phyloP scores from a whole-genome alignment of 1,139 yeast species.

The Casaregolazyma suthepensis region DNA sequence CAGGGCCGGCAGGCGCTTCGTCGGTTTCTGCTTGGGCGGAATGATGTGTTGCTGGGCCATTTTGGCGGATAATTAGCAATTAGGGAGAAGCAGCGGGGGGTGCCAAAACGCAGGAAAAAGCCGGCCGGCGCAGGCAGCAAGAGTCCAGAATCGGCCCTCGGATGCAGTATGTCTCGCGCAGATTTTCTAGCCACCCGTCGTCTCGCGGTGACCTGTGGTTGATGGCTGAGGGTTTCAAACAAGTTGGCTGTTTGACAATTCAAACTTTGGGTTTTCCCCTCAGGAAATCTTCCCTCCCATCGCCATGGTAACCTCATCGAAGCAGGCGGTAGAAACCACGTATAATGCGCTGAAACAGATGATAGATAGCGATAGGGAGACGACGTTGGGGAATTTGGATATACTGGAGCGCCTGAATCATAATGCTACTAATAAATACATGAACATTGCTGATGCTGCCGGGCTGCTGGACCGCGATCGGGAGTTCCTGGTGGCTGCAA shows the following conservation, averaged over 20 bases:
- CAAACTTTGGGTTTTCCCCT: not conserved
- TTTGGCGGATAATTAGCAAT: not conserved
- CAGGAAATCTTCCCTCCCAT: not conserved
- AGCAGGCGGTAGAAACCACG: slow-evolving; percentile 15
- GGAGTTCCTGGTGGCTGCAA: slow-evolving; percentile 15
- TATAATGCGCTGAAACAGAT: slow-evolving; percentile 20
- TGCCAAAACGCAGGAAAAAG: too few species aligned
- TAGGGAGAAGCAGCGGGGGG: not conserved
- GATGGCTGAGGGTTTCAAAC: not conserved
- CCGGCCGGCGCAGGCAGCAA: too few species aligned
- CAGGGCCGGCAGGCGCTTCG: slow-evolving; percentile 32
- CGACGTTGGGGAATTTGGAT: slow-evolving; percentile 28
- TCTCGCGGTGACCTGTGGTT: too few species aligned
- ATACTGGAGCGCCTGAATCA: slow-evolving; percentile 31
- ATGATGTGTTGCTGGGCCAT: slow-evolving; percentile 34
- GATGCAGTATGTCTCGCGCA: too few species aligned
- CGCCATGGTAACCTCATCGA: not conserved
- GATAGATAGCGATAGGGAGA: slow-evolving; percentile 32
- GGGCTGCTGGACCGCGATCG: slow-evolving; percentile 24
- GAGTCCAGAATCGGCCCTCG: too few species aligned
- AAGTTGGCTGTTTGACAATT: not conserved
- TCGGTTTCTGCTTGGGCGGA: slow-evolving; percentile 27
- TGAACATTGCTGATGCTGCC: slow-evolving; percentile 27
- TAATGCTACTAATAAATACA: slow-evolving; percentile 27
- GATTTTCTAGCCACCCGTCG: too few species aligned